phyloP scores from a whole-genome alignment of 352 stramenopile genomes.

The Pythium biforme region DNA sequence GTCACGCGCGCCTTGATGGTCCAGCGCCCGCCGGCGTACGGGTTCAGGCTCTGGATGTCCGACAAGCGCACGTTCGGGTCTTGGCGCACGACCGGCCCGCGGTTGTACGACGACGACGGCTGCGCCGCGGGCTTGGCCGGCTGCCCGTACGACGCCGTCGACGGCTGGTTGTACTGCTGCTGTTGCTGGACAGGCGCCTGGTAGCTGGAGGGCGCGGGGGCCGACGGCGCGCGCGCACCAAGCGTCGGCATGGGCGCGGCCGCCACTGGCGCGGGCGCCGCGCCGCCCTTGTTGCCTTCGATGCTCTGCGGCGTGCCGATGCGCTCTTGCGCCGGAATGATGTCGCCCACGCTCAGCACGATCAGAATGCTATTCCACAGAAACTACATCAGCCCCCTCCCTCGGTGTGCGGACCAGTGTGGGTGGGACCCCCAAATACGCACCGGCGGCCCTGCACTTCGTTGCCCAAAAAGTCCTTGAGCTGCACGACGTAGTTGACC shows the following conservation, averaged over 20 bases:
- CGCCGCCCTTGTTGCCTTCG: slow-evolving; percentile 56
- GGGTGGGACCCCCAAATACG: slow-evolving; percentile 1
- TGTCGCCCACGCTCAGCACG: slow-evolving; percentile 77
- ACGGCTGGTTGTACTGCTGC: slow-evolving; percentile 29
- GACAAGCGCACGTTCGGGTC: slow-evolving; percentile 80
- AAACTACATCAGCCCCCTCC: neutral
- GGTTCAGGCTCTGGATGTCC: slow-evolving; percentile 92
- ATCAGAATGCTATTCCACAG: slow-evolving; percentile 64
- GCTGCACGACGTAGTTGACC: slow-evolving; percentile 81
- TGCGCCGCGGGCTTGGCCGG: slow-evolving; percentile 1
- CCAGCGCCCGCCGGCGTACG: slow-evolving; percentile 92
- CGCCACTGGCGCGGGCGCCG: slow-evolving; percentile 16
- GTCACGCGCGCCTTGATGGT: slow-evolving; percentile 96
- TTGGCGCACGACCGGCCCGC: slow-evolving; percentile 77
- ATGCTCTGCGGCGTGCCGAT: slow-evolving; percentile 78
- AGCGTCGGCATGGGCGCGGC: slow-evolving; percentile 16
- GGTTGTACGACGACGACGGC: slow-evolving; percentile 47
- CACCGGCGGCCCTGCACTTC: slow-evolving; percentile 76
- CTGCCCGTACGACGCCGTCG: slow-evolving; percentile 21
- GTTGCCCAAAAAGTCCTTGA: slow-evolving; percentile 85
- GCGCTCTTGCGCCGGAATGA: slow-evolving; percentile 68
- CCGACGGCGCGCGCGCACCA: neutral
- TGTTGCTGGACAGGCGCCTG: slow-evolving; percentile 17
- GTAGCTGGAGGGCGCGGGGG: slow-evolving; percentile 11
- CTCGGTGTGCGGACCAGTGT: too few species aligned